Evolutionary conservation across 2,329 filamentous ascomycete genomes (phyloP).

Genomic region (Aspergillus terreus): DNA sequence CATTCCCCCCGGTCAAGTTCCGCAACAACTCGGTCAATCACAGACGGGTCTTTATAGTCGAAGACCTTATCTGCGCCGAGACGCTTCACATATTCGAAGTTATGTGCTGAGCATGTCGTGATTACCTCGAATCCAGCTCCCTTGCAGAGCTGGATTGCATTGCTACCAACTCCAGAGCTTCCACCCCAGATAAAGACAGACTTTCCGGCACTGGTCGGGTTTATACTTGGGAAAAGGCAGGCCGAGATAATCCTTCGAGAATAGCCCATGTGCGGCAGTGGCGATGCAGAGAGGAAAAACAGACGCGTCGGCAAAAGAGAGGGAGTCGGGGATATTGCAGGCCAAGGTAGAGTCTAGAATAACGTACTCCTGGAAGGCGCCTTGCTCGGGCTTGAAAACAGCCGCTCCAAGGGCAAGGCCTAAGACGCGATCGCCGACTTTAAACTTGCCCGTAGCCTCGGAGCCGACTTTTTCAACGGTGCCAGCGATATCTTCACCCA

Average conservation of each 20-base stretch:
- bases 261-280: conserved; percentile 6
- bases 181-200: conserved; percentile 51
- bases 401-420: conserved; percentile 13
- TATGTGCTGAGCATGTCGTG: conserved; percentile 35
- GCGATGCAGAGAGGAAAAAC: conserved; percentile 3
- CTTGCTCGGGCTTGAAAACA: neutral
- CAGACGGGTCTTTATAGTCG: conserved; percentile 35
- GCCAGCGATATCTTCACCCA: conserved; percentile 44
- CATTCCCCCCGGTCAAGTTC: neutral
- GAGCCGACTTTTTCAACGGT: conserved; percentile 44
- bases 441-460: conserved; percentile 38
- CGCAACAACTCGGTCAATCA: neutral
- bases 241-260: conserved; percentile 1
- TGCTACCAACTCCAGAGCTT: conserved; percentile 44
- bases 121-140: conserved; percentile 40
- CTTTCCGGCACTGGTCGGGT: conserved; percentile 1
- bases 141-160: conserved; percentile 41
- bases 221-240: conserved; percentile 1
- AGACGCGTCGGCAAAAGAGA: conserved; percentile 1
- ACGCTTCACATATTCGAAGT: conserved; percentile 40
- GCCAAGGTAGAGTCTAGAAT: conserved; percentile 1
- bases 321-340: neutral
- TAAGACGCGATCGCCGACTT: conserved; percentile 42
- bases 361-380: conserved; percentile 10
- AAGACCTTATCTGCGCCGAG: conserved; percentile 44